phyloP scores from a whole-genome alignment of 2,329 filamentous ascomycete genomes.

The Xylariaceae sp. region DNA sequence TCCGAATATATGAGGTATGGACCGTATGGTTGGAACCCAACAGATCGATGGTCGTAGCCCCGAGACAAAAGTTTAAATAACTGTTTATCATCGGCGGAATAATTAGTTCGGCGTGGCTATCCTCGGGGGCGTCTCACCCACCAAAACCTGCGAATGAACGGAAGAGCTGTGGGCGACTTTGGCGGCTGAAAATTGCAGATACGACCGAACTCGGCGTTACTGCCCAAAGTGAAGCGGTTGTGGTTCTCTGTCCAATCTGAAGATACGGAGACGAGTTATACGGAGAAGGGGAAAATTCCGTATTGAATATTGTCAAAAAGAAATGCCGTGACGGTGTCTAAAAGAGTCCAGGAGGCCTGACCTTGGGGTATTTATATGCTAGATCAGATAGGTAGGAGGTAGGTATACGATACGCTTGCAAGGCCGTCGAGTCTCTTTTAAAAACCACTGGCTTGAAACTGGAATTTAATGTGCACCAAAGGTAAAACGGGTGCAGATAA shows the following conservation, averaged over 20 bases:
- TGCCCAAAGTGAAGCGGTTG: too few species aligned
- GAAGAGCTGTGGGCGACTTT: background rate
- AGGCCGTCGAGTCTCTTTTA: background rate
- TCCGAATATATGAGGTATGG: background rate
- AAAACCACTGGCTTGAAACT: background rate
- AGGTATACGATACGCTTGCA: background rate
- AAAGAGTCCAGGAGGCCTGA: background rate
- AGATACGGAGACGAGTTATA: background rate
- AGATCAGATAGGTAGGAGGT: background rate
- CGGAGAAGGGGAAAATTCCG: background rate
- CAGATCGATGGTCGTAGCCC: background rate
- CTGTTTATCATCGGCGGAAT: constrained; percentile 4
- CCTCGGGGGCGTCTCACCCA: constrained; percentile 3
- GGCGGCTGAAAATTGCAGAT: background rate
- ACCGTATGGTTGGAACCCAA: background rate
- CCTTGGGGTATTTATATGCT: background rate
- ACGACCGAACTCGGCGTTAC: background rate
- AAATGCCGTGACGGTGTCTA: background rate
- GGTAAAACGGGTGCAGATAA: too few species aligned
- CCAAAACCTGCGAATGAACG: constrained; percentile 2
- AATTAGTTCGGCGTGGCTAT: background rate
- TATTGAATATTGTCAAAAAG: background rate
- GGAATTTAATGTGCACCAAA: background rate
- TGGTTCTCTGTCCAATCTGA: background rate
- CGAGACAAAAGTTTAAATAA: background rate